Percentiles rank a stretch among this genome's conserved stretches.
Evolutionary conservation across 257 asterid genomes (phyloP).

Genomic region (Nicotiana knightiana): DNA sequence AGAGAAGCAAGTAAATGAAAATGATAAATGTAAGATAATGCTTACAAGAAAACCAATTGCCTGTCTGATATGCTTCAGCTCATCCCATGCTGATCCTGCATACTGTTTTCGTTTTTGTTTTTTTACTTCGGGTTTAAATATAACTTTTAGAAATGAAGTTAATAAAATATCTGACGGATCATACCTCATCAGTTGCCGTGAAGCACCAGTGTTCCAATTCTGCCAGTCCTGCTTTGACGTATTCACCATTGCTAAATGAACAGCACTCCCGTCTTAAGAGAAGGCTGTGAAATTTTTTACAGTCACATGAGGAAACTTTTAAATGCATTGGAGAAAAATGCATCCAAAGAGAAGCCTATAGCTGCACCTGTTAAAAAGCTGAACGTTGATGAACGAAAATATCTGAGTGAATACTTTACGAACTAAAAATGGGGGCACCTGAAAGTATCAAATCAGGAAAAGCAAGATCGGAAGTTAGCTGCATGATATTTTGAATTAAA

Average conservation of each 20-base stretch:
- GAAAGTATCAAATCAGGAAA: slow-evolving; percentile 13
- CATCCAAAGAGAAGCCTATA: slow-evolving; percentile 4
- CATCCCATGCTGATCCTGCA: slow-evolving; percentile 97
- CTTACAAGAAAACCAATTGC: slow-evolving; percentile 94
- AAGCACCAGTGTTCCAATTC: slow-evolving; percentile 89
- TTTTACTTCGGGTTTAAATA: slow-evolving; percentile 14
- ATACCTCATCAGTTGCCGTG: slow-evolving; percentile 85
- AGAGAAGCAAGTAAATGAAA: background rate
- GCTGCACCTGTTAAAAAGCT: slow-evolving; percentile 84
- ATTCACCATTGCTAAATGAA: slow-evolving; percentile 95
- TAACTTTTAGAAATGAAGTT: background rate
- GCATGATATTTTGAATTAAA: background rate
- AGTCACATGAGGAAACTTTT: background rate
- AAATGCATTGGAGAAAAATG: background rate
- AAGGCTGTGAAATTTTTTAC: slow-evolving; percentile 43
- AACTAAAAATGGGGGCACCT: slow-evolving; percentile 97
- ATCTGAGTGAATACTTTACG: slow-evolving; percentile 98
- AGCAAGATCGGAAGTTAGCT: background rate
- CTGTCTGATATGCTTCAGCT: slow-evolving; percentile 95
- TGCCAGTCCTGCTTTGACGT: slow-evolving; percentile 90
- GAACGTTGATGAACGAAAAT: slow-evolving; percentile 96
- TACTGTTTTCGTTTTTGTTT: slow-evolving; percentile 49
- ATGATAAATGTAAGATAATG: background rate
- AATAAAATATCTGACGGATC: slow-evolving; percentile 8
- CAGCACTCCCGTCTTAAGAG: slow-evolving; percentile 95